A percentile compares a stretch with the other conserved stretches of the same genome.
phyloP scores from a whole-genome alignment of 345 rosid genomes.

The sweet orange (Citrus sinensis) region DVS_A1.0 CM039162.1:7795001-7795500 shows the following conservation, averaged over 20 bases:
- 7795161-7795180: slow-evolving; percentile 31
- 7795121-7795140: slow-evolving; percentile 89
- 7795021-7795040: not conserved
- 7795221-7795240: not conserved
- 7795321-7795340: not conserved
- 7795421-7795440: not conserved
- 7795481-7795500: not conserved
- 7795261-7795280: not conserved
- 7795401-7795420: not conserved
- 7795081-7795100: slow-evolving; percentile 34
- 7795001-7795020: not conserved
- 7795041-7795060: slow-evolving; percentile 4
- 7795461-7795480: not conserved
- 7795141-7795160: slow-evolving; percentile 86
- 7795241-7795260: not conserved
- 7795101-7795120: slow-evolving; percentile 75
- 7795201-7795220: not conserved
- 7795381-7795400: not conserved
- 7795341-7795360: not conserved
- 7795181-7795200: not conserved
- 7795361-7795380: not conserved
- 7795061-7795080: not conserved
- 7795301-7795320: not conserved
- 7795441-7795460: not conserved
- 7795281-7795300: not conserved